These are phyloP conservation scores for Tuber brumale DNA, from an alignment of 495 filamentous ascomycete species.

Conservation along the genomic window DNA sequence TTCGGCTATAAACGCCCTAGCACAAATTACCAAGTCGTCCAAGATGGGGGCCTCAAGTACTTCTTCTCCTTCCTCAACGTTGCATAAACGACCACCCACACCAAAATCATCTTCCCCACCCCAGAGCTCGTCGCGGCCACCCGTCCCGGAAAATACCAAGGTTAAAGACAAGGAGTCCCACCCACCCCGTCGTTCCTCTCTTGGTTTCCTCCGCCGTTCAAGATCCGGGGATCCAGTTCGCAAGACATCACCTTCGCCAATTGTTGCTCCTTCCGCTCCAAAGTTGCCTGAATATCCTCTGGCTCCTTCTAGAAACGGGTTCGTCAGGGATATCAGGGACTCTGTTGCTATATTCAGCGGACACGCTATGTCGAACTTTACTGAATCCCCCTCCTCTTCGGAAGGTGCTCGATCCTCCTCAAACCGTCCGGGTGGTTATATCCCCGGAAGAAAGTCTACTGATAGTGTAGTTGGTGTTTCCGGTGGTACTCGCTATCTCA, in stretches of 20 bases:
- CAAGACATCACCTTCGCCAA: conserved; percentile 52
- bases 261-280: conserved; percentile 53
- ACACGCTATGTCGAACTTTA: conserved; percentile 41
- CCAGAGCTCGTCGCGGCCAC: conserved; percentile 13
- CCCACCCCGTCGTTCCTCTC: conserved; percentile 46
- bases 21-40: background rate
- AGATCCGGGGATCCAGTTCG: conserved; percentile 73
- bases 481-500: conserved; percentile 26
- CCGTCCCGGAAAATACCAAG: conserved; percentile 30
- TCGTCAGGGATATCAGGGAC: conserved; percentile 63
- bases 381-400: conserved; percentile 42
- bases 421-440: conserved; percentile 40
- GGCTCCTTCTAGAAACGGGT: conserved; percentile 62
- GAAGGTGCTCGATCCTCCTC: conserved; percentile 45
- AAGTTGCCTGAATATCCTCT: conserved; percentile 67
- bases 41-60: conserved; percentile 21
- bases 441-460: conserved; percentile 46
- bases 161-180: conserved; percentile 39
- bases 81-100: conserved; percentile 30
- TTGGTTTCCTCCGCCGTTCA: conserved; percentile 67
- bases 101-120: conserved; percentile 29
- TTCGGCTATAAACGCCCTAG: conserved; percentile 8
- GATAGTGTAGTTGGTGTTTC: conserved; percentile 37
- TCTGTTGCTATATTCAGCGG: conserved; percentile 58
- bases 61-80: conserved; percentile 8